Base-by-base conservation (phyloP, 2,329 filamentous ascomycete genomes). In the Plenodomus tracheiphilus region DNA sequence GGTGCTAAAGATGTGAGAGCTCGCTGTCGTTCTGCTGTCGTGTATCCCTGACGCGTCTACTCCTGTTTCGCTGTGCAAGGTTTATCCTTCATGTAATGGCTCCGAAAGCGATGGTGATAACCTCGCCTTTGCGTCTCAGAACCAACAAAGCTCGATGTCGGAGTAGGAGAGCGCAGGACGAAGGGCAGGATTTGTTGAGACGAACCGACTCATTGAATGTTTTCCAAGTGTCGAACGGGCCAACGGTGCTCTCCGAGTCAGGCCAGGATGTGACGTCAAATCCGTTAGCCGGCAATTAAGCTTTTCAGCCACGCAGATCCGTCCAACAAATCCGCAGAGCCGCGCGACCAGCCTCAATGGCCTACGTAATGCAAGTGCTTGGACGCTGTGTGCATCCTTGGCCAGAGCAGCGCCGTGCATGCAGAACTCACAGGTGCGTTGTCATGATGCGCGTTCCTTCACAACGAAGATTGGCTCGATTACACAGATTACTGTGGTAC, bases 261-360 rank as follows among this genome's bases (percentile, higher is more conserved):
- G 34, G 42, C 30, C 36, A 37, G 11, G 38, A 32, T 11, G 52
- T 60, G 63, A 66, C 61, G 60, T 62, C 59, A 56, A 53, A 16
- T 6, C 8, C 28, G 28, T 11, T 32, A 32, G 13, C 11, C 28
- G 28, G 28, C 13, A 32, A 32, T 11, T 32, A 32, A 32, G 47
- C 46, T 44, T 51, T 49, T 46, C 30, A 53, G 49, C 52, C 45
- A 52, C 40, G 43, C 41, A 35, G 41, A 41, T 46, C 36, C 49
- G 47, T 43, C 54, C 59, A 58, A 54, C 49, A 47, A 61, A 56
- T 43, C 40, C 41, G 52, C 32, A 17, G 32, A 53, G 49, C 39
- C 47, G 46, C 52, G 49, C 47, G 41, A 46, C 48, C 45, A 49
- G 22, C 22, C 22, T 10, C 22, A n/a, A 5, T 25, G 5, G 22